phyloP scores from a whole-genome alignment of 1,139 yeast genomes.

The Neolecta irregularis region DNA sequence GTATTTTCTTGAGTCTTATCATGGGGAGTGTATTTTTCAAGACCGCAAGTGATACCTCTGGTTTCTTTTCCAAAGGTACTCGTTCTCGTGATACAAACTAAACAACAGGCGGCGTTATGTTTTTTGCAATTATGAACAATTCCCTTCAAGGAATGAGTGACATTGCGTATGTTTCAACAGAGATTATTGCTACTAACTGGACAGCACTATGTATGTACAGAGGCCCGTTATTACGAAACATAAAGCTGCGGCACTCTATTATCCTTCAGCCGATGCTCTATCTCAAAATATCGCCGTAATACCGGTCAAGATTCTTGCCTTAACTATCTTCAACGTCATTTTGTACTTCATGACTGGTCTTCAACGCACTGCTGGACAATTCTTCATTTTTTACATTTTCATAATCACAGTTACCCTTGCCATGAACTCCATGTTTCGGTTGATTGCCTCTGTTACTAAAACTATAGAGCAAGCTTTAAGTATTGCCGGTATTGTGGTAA shows the following conservation, averaged over 20 bases:
- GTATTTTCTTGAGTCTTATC: constrained; percentile 37
- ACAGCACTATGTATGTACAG: constrained; percentile 39
- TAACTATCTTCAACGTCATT: constrained; percentile 33
- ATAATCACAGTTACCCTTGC: constrained; percentile 34
- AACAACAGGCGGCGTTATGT: constrained; percentile 42
- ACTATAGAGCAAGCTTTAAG: constrained; percentile 48
- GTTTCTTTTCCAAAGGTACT: too few species aligned
- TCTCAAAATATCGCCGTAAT: constrained; percentile 43
- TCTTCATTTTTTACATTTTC: constrained; percentile 40
- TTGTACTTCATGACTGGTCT: constrained; percentile 45
- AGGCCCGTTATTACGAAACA: constrained; percentile 50
- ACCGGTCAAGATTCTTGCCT: constrained; percentile 37
- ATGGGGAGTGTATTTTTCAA: constrained; percentile 44
- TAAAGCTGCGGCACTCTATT: constrained; percentile 46
- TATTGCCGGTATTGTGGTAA: constrained; percentile 40
- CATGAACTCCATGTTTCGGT: constrained; percentile 45
- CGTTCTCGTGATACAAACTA: too few species aligned
- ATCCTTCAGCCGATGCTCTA: constrained; percentile 52
- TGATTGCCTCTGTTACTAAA: constrained; percentile 42
- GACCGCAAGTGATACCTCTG: constrained; percentile 32
- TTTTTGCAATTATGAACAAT: constrained; percentile 42
- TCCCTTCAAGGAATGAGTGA: constrained; percentile 10
- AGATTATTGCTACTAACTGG: constrained; percentile 46
- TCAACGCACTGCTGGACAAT: constrained; percentile 44
- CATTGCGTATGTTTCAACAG: constrained; percentile 31